Evolutionary conservation across 345 rosid species (phyloP), one percentile per base, ranked within the genome.

Genomic region (thale cress (Arabidopsis thaliana)): DNA sequence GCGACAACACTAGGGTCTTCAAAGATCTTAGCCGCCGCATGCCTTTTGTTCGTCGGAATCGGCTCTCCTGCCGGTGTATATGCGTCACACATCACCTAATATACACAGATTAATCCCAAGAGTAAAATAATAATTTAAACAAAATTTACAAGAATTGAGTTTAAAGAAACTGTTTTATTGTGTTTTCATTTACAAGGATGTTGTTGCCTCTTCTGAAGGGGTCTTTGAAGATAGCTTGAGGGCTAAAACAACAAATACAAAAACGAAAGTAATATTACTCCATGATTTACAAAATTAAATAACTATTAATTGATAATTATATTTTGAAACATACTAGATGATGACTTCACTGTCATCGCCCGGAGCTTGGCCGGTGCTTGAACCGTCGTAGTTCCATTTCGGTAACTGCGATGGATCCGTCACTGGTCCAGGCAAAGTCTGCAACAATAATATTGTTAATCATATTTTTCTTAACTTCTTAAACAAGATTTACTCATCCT

Each of bases 261-360:
- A 67, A 59, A 28, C 1, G 1, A 13, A 22, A 37, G 3, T 13
- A 24, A 7, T 48, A 20, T 56, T 56, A 37, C 20, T 70, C 36
- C 3, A 51, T 0, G 3, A 42, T 41, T 41, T 55, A 32, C 10
- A 55, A 48, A 38, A 1, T 38, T 20, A 8, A 5, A 20, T 5
- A 12, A 4, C 22, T 7, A 8, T 10, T 34, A 42, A 7, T 33
- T 25, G 22, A 2, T 24, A 3, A 7, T 24, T 46, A 49, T 3
- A n/a, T 22, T 38, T 44, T 6, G 57, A 23, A 12, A 84, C 93
- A 16, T 84, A 91, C 95, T 80, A 52, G 42, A 91, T 38, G 66
- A 91, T 91, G 72, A 89, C 97, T 80, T 91, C 97, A 64, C 95
- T 87, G 81, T 91, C 89, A 2, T 87, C 83, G 0, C 93, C 93